Percentiles rank a stretch among this genome's conserved stretches.
Evolutionary conservation across 164 flowering plant species (phyloP).

Genomic region (Saururus chinensis): DNA sequence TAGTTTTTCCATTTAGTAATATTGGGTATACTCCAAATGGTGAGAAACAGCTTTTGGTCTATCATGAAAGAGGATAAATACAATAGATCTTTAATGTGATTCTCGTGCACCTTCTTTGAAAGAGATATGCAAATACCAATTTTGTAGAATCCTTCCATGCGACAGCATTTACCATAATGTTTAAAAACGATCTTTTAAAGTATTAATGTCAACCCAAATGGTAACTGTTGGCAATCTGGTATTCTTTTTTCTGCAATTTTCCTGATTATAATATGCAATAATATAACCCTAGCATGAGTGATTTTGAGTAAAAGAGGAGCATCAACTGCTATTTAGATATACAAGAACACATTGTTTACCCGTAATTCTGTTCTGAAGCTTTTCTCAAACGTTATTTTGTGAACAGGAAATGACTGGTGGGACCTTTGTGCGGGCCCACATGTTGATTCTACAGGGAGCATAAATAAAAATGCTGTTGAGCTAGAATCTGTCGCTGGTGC

Average conservation of each 20-base stretch:
- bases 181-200: neutral
- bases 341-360: neutral
- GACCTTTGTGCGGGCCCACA: slow-evolving; percentile 99
- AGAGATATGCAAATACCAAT: neutral
- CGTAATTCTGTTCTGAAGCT: neutral
- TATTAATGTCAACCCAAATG: neutral
- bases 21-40: too few relatives aligned
- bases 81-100: neutral
- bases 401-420: slow-evolving; percentile 94
- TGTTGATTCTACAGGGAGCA: slow-evolving; percentile 85
- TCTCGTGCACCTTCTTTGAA: neutral
- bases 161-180: neutral
- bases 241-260: neutral
- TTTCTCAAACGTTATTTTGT: neutral
- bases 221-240: neutral
- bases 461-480: slow-evolving; percentile 72
- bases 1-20: too few relatives aligned
- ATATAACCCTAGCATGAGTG: neutral
- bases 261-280: neutral
- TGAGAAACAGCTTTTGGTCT: too few relatives aligned
- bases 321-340: neutral
- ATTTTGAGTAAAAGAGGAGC: too few relatives aligned
- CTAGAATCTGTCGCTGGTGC: slow-evolving; percentile 99
- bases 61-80: too few relatives aligned
- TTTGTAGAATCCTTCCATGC: neutral